Evolutionary conservation across 2,329 filamentous ascomycete genomes (phyloP).

Genomic region (Neopestalotiopsis rosae): DNA sequence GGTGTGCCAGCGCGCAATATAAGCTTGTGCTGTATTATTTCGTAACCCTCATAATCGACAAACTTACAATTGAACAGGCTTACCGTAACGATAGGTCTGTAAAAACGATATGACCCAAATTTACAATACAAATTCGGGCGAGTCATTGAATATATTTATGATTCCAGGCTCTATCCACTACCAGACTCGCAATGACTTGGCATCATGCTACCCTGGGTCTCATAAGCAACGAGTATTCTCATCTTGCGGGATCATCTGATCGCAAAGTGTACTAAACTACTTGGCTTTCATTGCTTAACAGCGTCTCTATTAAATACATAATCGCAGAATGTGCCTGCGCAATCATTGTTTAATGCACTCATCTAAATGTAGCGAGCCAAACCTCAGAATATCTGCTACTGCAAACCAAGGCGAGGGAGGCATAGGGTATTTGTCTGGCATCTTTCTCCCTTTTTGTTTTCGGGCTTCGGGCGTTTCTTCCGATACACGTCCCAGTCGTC

Average conservation of each 20-base stretch:
- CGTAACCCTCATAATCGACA: too few species aligned
- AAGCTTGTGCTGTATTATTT: too few species aligned
- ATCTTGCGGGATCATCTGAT: neutral
- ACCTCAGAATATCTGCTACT: neutral
- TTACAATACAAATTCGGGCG: too few species aligned
- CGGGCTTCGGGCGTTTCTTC: constrained; percentile 21
- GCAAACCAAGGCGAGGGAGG: neutral
- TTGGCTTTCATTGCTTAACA: neutral
- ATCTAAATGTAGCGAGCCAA: neutral
- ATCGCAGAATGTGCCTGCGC: neutral
- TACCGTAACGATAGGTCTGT: too few species aligned
- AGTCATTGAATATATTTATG: too few species aligned
- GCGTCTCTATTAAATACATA: constrained; percentile 2
- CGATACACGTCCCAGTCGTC: constrained; percentile 36
- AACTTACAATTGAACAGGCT: too few species aligned
- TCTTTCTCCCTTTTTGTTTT: constrained; percentile 6
- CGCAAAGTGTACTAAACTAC: neutral
- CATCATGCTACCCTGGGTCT: too few species aligned
- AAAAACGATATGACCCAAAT: too few species aligned
- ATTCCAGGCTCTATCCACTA: too few species aligned
- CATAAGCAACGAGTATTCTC: too few species aligned
- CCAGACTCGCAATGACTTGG: too few species aligned
- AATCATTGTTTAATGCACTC: neutral
- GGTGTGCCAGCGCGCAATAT: too few species aligned
- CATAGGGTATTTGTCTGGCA: constrained; percentile 6